Percentiles rank a stretch among this genome's conserved stretches.
Evolutionary conservation across 352 stramenopile species (phyloP).

Genomic region (Phytophthora quininea): DNA sequence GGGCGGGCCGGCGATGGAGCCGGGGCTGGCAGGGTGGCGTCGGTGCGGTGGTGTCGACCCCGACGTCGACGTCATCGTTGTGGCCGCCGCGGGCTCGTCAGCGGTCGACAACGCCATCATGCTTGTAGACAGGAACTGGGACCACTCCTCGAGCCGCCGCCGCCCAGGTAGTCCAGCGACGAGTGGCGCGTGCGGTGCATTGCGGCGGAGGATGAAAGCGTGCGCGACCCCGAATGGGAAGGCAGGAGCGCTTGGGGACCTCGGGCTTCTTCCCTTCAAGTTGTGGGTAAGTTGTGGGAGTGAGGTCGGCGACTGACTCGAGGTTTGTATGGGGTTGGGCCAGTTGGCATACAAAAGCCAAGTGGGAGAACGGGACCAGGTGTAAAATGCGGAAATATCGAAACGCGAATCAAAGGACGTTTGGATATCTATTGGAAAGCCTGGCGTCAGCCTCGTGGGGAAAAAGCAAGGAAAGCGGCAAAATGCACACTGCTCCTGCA

Average conservation of each 20-base stretch:
- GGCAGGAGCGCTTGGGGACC: slow-evolving; percentile 8
- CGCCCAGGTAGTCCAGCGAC: slow-evolving; percentile 58
- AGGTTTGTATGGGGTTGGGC: slow-evolving; percentile 31
- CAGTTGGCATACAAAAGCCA: slow-evolving; percentile 25
- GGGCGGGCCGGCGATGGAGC: slow-evolving; percentile 4
- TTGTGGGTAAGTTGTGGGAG: slow-evolving; percentile 46
- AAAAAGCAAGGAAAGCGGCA: too few relatives aligned
- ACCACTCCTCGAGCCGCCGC: slow-evolving; percentile 52
- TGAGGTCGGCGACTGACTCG: slow-evolving; percentile 32
- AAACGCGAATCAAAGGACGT: slow-evolving; percentile 16
- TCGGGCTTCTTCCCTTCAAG: slow-evolving; percentile 26
- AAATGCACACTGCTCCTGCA: too few relatives aligned
- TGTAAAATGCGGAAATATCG: slow-evolving; percentile 23
- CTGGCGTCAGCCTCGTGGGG: background rate
- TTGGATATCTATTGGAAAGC: background rate
- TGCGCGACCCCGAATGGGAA: slow-evolving; percentile 11
- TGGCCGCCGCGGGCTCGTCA: slow-evolving; percentile 24
- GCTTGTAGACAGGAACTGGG: slow-evolving; percentile 67
- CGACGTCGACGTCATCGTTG: too few relatives aligned
- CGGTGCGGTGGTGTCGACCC: slow-evolving; percentile 16
- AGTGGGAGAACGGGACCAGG: slow-evolving; percentile 17
- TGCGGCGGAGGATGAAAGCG: background rate
- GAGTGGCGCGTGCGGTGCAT: slow-evolving; percentile 72
- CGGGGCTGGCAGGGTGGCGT: slow-evolving; percentile 7
- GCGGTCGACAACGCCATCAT: slow-evolving; percentile 59